Conservation (phyloP, 306 rosid species). For the Datisca glomerata region DNA sequence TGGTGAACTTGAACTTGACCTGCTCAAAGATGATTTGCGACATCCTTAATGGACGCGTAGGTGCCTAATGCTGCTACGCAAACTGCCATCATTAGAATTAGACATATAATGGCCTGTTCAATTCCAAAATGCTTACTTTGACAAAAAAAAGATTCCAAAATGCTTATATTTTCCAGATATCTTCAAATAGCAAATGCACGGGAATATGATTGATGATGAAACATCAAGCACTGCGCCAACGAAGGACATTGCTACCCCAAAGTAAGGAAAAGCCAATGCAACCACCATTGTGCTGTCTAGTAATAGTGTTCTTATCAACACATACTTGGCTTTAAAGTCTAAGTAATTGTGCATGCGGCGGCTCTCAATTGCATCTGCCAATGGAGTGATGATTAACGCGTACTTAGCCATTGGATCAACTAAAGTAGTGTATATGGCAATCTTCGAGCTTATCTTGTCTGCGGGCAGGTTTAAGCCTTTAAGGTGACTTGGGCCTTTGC, state of each 20-base stretch:
- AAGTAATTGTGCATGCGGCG: too few relatives aligned
- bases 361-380: slow-evolving; percentile 1
- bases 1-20: too few relatives aligned
- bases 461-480: slow-evolving; percentile 1
- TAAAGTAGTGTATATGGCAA: slow-evolving; percentile 6
- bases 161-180: too few relatives aligned
- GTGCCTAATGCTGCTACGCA: too few relatives aligned
- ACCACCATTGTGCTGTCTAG: not conserved
- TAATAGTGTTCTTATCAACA: too few relatives aligned
- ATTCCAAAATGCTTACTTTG: too few relatives aligned
- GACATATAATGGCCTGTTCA: too few relatives aligned
- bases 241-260: not conserved
- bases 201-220: not conserved
- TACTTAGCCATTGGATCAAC: not conserved
- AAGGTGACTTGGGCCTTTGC: not conserved
- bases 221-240: slow-evolving; percentile 4
- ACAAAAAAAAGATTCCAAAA: too few relatives aligned
- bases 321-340: too few relatives aligned
- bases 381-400: not conserved
- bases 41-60: too few relatives aligned
- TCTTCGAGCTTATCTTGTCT: not conserved
- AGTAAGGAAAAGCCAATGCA: slow-evolving; percentile 3
- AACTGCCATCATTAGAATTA: too few relatives aligned
- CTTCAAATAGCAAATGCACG: slow-evolving; percentile 2
- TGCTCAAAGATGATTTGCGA: too few relatives aligned